Evolutionary conservation across 257 asterid genomes (phyloP).

Genomic region (Dorcoceras hygrometricum): DNA sequence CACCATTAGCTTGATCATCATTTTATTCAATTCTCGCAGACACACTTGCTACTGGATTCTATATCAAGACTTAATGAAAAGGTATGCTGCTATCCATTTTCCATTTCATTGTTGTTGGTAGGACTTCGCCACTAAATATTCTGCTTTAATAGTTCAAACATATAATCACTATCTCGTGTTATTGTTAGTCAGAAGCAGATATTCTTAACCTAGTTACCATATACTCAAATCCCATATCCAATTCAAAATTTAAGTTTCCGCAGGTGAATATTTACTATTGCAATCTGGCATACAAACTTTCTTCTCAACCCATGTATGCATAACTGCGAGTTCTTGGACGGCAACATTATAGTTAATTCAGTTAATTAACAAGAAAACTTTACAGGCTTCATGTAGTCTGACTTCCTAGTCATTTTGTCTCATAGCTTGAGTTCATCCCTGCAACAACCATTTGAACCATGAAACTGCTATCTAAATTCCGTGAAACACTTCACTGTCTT

Average conservation of each 20-base stretch:
- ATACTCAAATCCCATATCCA: background rate
- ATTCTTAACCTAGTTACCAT: background rate
- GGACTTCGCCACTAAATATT: background rate
- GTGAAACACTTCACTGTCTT: background rate
- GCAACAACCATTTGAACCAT: background rate
- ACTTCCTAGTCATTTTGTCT: background rate
- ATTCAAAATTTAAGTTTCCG: no score
- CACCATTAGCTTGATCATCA: background rate
- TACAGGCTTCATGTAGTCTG: background rate
- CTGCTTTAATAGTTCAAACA: background rate
- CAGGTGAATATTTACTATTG: no score
- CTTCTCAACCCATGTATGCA: background rate
- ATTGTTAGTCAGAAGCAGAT: background rate
- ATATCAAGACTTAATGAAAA: constrained; percentile 38
- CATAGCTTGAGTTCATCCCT: background rate
- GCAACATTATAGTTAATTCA: background rate
- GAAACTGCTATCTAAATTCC: background rate
- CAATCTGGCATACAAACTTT: background rate
- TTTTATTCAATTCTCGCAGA: constrained; percentile 23
- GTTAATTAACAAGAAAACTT: background rate
- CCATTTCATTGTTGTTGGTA: background rate
- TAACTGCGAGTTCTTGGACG: background rate
- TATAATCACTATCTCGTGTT: background rate
- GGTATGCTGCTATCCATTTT: constrained; percentile 34
- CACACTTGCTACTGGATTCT: constrained; percentile 36